These are phyloP conservation scores for Tolypocladium ovalisporum DNA, from an alignment of 2,329 filamentous ascomycete genomes.

Conservation along the genomic window DNA sequence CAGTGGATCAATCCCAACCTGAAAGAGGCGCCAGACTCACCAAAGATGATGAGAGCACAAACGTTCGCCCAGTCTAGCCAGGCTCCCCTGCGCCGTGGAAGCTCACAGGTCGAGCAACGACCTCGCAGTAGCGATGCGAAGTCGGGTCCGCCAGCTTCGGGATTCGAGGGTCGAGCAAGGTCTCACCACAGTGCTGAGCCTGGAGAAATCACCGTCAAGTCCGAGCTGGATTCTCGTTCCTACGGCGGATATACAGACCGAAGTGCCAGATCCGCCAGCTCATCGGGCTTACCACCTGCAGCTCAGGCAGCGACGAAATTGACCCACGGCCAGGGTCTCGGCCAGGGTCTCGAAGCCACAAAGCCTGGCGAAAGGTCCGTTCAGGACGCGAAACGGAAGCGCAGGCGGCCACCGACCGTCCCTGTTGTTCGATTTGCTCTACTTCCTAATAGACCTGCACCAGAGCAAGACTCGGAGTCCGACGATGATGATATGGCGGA, in stretches of 20 bases:
- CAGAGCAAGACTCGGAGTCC: constrained; percentile 30
- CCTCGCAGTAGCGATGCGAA: constrained; percentile 44
- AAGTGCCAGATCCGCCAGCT: background rate
- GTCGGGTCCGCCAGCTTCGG: constrained; percentile 24
- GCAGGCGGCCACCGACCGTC: constrained; percentile 18
- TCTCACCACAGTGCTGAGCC: constrained; percentile 33
- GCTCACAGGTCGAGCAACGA: constrained; percentile 25
- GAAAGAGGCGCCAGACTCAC: constrained; percentile 41
- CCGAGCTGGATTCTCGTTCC: constrained; percentile 27
- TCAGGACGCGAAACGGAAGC: constrained; percentile 9
- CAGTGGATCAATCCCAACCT: constrained; percentile 48
- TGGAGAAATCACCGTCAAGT: constrained; percentile 32
- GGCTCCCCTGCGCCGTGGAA: constrained; percentile 24
- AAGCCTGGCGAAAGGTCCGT: background rate
- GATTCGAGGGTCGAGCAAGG: constrained; percentile 23
- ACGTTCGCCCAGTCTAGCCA: constrained; percentile 34
- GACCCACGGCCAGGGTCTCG: background rate
- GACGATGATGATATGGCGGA: constrained; percentile 50
- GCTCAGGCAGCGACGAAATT: background rate
- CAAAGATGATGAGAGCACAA: constrained; percentile 38
- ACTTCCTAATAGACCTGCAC: constrained; percentile 22
- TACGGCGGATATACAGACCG: constrained; percentile 1
- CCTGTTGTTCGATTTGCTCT: constrained; percentile 26
- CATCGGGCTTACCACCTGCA: background rate
- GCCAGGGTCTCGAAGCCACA: background rate